Percentiles rank a stretch among this genome's conserved stretches.
Conservation (phyloP, 352 stramenopile species). For the Globisporangium middletonii region DNA sequence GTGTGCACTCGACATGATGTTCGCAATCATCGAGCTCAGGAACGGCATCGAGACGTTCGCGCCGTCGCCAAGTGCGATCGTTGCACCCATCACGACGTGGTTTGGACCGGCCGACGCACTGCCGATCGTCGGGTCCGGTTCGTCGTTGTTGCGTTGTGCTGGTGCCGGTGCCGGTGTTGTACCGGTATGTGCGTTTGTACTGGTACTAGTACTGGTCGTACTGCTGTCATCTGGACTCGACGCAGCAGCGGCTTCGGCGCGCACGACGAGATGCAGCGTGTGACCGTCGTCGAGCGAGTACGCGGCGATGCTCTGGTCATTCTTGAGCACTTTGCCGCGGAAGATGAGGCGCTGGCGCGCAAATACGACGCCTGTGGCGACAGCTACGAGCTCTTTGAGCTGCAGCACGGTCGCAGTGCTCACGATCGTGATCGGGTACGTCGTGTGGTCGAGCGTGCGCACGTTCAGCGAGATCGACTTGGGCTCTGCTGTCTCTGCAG, state of each 20-base stretch:
- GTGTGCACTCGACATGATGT: slow-evolving; percentile 52
- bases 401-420: slow-evolving; percentile 64
- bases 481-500: not conserved
- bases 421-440: slow-evolving; percentile 62
- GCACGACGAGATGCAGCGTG: slow-evolving; percentile 72
- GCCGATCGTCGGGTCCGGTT: slow-evolving; percentile 45
- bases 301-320: slow-evolving; percentile 63
- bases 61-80: slow-evolving; percentile 62
- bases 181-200: not conserved
- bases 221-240: not conserved
- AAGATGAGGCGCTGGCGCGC: slow-evolving; percentile 83
- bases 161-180: not conserved
- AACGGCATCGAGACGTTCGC: slow-evolving; percentile 72
- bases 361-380: slow-evolving; percentile 64
- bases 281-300: slow-evolving; percentile 82
- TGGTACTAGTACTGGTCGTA: not conserved
- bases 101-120: slow-evolving; percentile 11
- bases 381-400: slow-evolving; percentile 64
- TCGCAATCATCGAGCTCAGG: slow-evolving; percentile 77
- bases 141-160: slow-evolving; percentile 46
- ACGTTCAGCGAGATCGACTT: slow-evolving; percentile 65
- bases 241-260: slow-evolving; percentile 23
- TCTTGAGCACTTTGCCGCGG: slow-evolving; percentile 82
- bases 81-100: slow-evolving; percentile 69
- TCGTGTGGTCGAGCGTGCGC: slow-evolving; percentile 78